Conservation (phyloP, 345 rosid genomes). For the Streptanthus diversifolius region DNA sequence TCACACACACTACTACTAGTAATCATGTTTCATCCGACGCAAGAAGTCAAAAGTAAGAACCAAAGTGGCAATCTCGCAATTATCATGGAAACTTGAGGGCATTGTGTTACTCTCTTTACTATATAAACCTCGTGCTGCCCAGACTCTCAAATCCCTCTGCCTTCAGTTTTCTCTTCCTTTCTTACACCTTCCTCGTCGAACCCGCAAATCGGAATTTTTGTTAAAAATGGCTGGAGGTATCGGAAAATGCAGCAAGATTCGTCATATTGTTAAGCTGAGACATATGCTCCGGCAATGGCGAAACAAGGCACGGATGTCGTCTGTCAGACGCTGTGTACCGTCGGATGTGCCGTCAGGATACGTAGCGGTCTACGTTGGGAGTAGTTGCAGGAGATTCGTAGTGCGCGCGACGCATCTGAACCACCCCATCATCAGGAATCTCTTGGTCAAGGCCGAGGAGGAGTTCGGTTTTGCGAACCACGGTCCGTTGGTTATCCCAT, state of each 20-base stretch:
- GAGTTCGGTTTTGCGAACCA: conserved; percentile 76
- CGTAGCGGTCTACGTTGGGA: conserved; percentile 80
- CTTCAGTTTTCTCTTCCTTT: neutral
- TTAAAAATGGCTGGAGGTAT: conserved; percentile 56
- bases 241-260: conserved; percentile 82
- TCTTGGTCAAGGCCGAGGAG: conserved; percentile 78
- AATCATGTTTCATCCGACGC: neutral
- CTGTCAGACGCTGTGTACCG: conserved; percentile 44
- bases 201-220: neutral
- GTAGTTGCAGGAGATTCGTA: conserved; percentile 62
- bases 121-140: conserved; percentile 39
- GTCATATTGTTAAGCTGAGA: conserved; percentile 78
- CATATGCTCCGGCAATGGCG: conserved; percentile 90
- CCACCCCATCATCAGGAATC: conserved; percentile 69
- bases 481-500: conserved; percentile 84
- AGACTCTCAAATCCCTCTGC: conserved; percentile 13
- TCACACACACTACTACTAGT: neutral
- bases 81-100: conserved; percentile 25
- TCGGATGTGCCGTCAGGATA: conserved; percentile 89
- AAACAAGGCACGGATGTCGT: conserved; percentile 75
- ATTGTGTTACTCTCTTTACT: neutral
- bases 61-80: conserved; percentile 28
- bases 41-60: conserved; percentile 22
- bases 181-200: neutral
- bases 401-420: conserved; percentile 83